Base-by-base conservation (phyloP, 345 rosid genomes). In the Bretschneidera sinensis region DNA sequence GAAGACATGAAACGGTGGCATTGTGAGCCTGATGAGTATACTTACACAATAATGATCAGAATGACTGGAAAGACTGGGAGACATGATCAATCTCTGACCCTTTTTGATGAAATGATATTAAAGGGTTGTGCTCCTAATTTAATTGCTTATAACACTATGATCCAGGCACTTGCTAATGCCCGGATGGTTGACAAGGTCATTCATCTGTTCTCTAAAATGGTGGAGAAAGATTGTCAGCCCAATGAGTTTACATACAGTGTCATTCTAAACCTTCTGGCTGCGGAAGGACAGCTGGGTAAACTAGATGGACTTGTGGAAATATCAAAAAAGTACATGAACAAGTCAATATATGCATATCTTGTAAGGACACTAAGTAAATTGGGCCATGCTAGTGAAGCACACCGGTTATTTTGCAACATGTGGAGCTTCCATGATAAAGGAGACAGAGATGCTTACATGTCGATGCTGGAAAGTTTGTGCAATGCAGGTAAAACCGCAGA, bases 361-460 rank as follows among this genome's bases (percentile, higher is more conserved):
- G 89, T 89, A 17, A 84, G 83, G 70, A 85, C 89, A 0, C 59
- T 89, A 10, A 80, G 81, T 69, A 78, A 89, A 54, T 64, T 85
- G 73, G 97, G 98, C 23, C 87, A 89, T 66, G 78, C 85, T 17
- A 78, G 85, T 68, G 97, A 92, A 74, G 96, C 91, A 49, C 98
- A 92, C 56, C 59, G 90, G 69, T 61, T 88, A 8, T 91, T 91
- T 74, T 84, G 97, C 74, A 84, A 78, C 74, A 85, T 92, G 96
- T 92, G 98, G 98, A 81, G 62, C 72, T 77, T 77, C 63, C 88
- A 85, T 62, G 96, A 87, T 56, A 75, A 71, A 67, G 96, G 97
- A 25, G 96, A 92, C 61, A 78, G 79, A 74, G 84, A 79, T 54
- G 89, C 87, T 23, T 85, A 70, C 59, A 43, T 75, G 61, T 80